phyloP scores from a whole-genome alignment of 345 rosid genomes.

The Brassica napus region Da-Ae NC_063436.1:18109001-18109500 shows the following conservation, averaged over 20 bases:
- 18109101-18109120: conserved; percentile 64
- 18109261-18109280: no score
- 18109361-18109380: conserved; percentile 96
- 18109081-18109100: conserved; percentile 95
- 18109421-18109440: conserved; percentile 84
- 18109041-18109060: conserved; percentile 98
- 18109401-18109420: conserved; percentile 78
- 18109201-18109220: no score
- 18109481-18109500: not conserved
- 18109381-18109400: conserved; percentile 94
- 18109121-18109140: not conserved
- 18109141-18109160: no score
- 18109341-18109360: conserved; percentile 81
- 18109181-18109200: no score
- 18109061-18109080: conserved; percentile 95
- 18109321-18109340: no score
- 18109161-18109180: no score
- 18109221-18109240: no score
- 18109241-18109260: no score
- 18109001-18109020: conserved; percentile 98
- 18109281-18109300: no score
- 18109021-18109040: conserved; percentile 98
- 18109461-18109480: not conserved
- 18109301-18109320: no score
- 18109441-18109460: conserved; percentile 66